Base-by-base conservation (phyloP, 108 stramenopile genomes). In the Conticribra guillardii region DNA sequence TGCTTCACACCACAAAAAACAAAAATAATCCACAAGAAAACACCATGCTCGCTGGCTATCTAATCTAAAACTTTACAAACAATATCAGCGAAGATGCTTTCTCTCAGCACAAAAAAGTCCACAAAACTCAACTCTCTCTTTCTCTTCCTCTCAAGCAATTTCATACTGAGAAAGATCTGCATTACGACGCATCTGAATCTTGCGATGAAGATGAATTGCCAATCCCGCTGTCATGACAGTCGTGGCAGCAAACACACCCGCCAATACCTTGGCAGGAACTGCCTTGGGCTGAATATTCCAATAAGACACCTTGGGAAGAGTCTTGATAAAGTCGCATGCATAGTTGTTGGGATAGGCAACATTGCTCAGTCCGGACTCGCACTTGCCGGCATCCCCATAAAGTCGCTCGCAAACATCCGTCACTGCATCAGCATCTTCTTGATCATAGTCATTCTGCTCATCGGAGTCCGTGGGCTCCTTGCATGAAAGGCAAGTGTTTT, bases 361-460 rank as follows among this genome's bases (percentile, higher is more conserved):
- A 30, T 85, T n/a, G n/a, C n/a, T 89, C 49, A 90, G 78, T 3
- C 60, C 61, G 31, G 69, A 70, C 64, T 94, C 93, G 81, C 93
- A 94, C 80, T 94, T 94, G 72, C 85, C 93, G 21, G 90, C 75
- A 19, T 57, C 68, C 18, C 85, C 84, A 60, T 94, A 91, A 0
- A 91, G 67, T 17, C 65, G 33, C 31, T 82, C 68, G 67, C 93
- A 94, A 59, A 89, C 85, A 21, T 93, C 88, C 56, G 71, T 59
- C 30, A 85, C 73, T 16, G 73, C 59, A 56, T 82, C 69, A 4
- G 62, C 57, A 59, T 78, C 76, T 59, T 70, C 48, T n/a, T 74
- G 66, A 21, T 80, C 73, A 18, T 61, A 30, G 53, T 69, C 1
- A 54, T 76, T 76, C n/a, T 63, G 48, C 54, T 87, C 37, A 0